A percentile compares a stretch with the other conserved stretches of the same genome.
These are phyloP conservation scores for Dendrobium chrysotoxum DNA, from an alignment of 106 monocot species.

Conservation along the genomic window DNA sequence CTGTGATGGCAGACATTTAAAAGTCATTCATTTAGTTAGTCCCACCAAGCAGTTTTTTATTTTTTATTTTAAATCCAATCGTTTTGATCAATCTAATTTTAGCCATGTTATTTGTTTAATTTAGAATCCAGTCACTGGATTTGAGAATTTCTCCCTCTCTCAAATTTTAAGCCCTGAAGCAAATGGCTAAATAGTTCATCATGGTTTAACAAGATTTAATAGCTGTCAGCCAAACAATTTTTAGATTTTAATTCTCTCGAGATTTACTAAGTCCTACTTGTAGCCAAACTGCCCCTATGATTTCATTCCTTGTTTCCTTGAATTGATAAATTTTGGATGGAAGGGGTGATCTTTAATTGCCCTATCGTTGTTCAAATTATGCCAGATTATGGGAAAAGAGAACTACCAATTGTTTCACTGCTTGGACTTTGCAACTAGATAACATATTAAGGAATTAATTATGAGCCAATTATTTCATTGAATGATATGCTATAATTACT, in stretches of 20 bases:
- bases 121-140: no score
- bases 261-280: no score
- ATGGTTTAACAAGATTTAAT: neutral
- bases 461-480: neutral
- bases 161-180: no score
- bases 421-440: neutral
- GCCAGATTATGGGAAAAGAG: no score
- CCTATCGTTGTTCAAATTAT: neutral
- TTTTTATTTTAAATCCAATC: no score
- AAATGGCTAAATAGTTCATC: no score
- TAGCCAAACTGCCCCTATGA: no score
- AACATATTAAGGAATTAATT: neutral
- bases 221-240: neutral
- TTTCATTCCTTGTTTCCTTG: neutral
- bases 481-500: neutral
- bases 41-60: no score
- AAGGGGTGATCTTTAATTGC: neutral
- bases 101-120: no score
- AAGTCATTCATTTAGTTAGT: neutral
- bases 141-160: neutral
- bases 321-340: neutral
- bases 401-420: neutral
- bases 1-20: neutral
- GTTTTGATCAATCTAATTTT: no score
- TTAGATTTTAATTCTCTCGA: no score